Evolutionary conservation across 2,329 filamentous ascomycete genomes (phyloP), one percentile per base, ranked within the genome.

Genomic region (Diaporthe caulivora): DNA sequence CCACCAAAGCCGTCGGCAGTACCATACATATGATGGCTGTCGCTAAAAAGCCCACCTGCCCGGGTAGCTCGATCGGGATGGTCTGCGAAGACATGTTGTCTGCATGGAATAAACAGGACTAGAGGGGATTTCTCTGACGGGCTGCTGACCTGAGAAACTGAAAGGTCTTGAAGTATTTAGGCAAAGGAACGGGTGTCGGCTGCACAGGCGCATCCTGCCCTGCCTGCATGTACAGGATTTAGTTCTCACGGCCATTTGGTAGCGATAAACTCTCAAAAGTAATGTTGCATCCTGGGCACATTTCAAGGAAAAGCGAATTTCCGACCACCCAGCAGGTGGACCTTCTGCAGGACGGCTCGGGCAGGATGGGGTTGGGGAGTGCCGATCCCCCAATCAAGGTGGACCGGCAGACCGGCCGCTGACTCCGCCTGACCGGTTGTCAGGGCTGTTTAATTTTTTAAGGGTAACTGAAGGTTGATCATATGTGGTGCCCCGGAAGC

Each of bases 31-130:
- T 13, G n/a, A 37, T 60, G n/a, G 57, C 57, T 15, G 57, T 60
- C 18, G 57, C 57, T 37, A 60, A 40, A 26, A 60, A 60, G 34
- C 57, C 57, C 4, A 60, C 57, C 15, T 60, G 57, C 7, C 57
- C 57, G 15, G 57, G 57, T 37, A 60, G 34, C 24, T 60, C 57
- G 57, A 60, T 60, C 34, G 57, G 57, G n/a, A 60, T 60, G n/a
- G 57, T 60, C 57, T 34, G 18, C 57, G 37, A 42, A 60, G 57
- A 9, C 57, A 60, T 60, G 8, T 15, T 60, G 34, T 26, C 57
- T 42, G n/a, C 21, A 42, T 40, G 11, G n/a, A 60, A 37, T 26
- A 60, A 11, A 21, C 29, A 24, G 57, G 34, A 60, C 34, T 17
- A 8, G 21, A 26, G 57, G 4, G 17, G 34, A 15, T 21, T 11